phyloP scores from a whole-genome alignment of 1,284 basidiomycete genomes.

The Trametes polyzona region DNA sequence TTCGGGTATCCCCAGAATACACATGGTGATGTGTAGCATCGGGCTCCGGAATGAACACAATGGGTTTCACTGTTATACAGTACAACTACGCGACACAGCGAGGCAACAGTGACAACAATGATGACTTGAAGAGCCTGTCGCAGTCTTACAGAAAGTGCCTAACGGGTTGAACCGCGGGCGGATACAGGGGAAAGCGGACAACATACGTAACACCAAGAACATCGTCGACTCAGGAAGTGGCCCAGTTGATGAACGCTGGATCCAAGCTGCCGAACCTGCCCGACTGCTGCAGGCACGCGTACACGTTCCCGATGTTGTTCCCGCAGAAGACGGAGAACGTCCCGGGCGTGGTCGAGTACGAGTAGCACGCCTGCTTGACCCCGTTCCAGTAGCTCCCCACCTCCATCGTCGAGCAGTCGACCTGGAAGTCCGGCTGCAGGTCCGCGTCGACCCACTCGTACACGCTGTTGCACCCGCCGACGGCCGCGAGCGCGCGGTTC shows the following conservation, averaged over 20 bases:
- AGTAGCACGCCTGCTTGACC: conserved; percentile 8
- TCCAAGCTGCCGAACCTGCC: not conserved
- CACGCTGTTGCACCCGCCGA: not conserved
- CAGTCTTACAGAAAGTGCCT: too few species aligned
- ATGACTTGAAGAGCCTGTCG: too few species aligned
- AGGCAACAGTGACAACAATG: too few species aligned
- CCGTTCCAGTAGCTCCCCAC: conserved; percentile 11
- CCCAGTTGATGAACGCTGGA: conserved; percentile 7
- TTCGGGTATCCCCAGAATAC: too few species aligned
- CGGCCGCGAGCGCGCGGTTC: not conserved
- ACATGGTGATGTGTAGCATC: too few species aligned
- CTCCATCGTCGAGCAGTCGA: conserved; percentile 10
- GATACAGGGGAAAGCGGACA: too few species aligned
- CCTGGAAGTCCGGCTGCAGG: not conserved
- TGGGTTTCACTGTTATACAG: too few species aligned
- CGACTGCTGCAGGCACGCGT: conserved; percentile 3
- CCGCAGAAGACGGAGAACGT: not conserved
- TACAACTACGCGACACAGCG: too few species aligned
- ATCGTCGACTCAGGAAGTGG: not conserved
- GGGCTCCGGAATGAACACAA: too few species aligned
- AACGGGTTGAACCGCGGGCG: too few species aligned
- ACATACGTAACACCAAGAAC: too few species aligned
- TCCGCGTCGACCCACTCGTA: not conserved
- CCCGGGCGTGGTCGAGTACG: not conserved
- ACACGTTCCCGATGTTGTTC: conserved; percentile 5